Evolutionary conservation across 108 stramenopile genomes (phyloP).

Genomic region (Thalassiosira profunda): DNA sequence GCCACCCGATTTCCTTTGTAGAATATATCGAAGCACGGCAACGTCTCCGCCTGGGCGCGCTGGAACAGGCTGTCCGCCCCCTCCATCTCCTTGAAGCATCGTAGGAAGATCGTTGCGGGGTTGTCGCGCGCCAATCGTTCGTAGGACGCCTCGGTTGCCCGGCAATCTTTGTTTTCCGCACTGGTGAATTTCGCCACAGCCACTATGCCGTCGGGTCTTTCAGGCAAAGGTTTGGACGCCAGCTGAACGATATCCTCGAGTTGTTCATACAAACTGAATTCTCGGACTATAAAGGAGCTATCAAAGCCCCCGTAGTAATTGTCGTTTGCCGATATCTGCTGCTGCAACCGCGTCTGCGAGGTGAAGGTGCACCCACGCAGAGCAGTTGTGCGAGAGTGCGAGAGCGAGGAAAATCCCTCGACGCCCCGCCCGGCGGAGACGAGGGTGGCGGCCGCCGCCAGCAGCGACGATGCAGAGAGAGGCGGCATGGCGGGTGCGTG

Average conservation of each 20-base stretch:
- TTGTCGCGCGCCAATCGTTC: constrained; percentile 64
- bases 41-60: constrained; percentile 45
- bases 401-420: too few relatives aligned
- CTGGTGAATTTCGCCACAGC: constrained; percentile 65
- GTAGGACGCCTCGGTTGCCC: constrained; percentile 65
- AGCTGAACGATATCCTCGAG: constrained; percentile 69
- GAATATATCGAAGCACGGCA: constrained; percentile 30
- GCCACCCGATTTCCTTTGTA: constrained; percentile 63
- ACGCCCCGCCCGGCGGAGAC: too few relatives aligned
- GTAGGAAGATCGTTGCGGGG: constrained; percentile 63
- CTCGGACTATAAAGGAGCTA: constrained; percentile 14
- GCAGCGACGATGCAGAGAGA: too few relatives aligned
- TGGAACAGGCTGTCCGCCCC: constrained; percentile 50
- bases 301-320: constrained; percentile 9
- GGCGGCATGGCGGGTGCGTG: too few relatives aligned
- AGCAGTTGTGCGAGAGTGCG: too few relatives aligned
- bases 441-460: too few relatives aligned
- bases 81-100: constrained; percentile 71
- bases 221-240: constrained; percentile 55
- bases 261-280: constrained; percentile 54
- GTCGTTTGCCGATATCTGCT: not conserved
- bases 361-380: too few relatives aligned
- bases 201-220: constrained; percentile 79
- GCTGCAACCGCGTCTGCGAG: too few relatives aligned
- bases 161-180: constrained; percentile 26